Conservation (phyloP, 345 rosid species). For the Eucalyptus tenuipes region DNA sequence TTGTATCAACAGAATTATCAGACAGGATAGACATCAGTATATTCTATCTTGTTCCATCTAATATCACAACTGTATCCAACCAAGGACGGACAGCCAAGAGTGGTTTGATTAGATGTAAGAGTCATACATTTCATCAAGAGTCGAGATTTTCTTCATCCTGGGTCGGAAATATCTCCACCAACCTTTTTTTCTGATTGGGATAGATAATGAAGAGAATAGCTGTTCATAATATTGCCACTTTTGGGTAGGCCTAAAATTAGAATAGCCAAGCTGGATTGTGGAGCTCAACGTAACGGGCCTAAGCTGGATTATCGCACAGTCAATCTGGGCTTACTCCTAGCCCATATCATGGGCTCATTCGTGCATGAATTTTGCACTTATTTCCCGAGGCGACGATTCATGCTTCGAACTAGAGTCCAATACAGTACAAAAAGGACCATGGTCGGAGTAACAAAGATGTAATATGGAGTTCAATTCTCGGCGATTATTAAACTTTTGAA, state of each 20-base stretch:
- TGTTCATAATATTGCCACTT: not conserved
- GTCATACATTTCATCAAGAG: not conserved
- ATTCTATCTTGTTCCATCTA: not conserved
- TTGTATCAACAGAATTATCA: accelerated
- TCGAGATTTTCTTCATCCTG: not conserved
- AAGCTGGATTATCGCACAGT: not conserved
- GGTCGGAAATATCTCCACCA: not conserved
- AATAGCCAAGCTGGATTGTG: not conserved
- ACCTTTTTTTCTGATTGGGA: not conserved
- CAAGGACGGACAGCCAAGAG: not conserved
- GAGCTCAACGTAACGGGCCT: not conserved
- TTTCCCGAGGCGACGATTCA: not conserved
- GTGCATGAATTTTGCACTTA: not conserved
- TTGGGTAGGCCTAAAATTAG: not conserved
- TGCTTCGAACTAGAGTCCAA: not conserved
- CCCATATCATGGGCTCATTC: not conserved
- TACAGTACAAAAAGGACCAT: not conserved
- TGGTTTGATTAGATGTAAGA: not conserved
- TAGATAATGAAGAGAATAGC: not conserved
- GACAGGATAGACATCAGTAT: accelerated
- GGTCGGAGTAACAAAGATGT: not conserved
- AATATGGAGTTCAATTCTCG: not conserved
- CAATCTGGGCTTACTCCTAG: not conserved
- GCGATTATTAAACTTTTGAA: not conserved
- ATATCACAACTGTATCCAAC: not conserved